Percentiles rank a stretch among this genome's conserved stretches.
phyloP scores from a whole-genome alignment of 768 basidiomycete species.

The Pholiota microspora region DNA sequence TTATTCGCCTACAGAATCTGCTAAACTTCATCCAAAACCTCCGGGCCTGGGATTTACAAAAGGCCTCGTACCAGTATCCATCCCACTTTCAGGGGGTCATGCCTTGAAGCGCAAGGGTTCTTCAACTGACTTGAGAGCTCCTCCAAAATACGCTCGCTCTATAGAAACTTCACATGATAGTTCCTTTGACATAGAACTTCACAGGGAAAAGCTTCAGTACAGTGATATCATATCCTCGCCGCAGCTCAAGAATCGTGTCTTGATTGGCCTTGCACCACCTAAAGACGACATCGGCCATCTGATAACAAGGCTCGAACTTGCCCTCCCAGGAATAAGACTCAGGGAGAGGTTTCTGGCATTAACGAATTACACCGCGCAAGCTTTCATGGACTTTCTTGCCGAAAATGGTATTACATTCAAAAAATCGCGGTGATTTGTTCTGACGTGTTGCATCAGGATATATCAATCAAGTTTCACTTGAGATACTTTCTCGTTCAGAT shows the following conservation, averaged over 20 bases:
- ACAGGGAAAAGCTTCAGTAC: conserved; percentile 31
- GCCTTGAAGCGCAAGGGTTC: conserved; percentile 27
- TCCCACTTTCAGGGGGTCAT: conserved; percentile 14
- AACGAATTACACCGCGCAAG: conserved; percentile 35
- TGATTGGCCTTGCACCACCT: not conserved
- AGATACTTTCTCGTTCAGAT: conserved; percentile 44
- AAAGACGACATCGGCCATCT: conserved; percentile 28
- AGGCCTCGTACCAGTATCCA: not conserved
- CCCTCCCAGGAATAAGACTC: conserved; percentile 49
- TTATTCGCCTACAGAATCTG: conserved; percentile 11
- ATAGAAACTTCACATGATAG: conserved; percentile 37
- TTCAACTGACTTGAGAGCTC: conserved; percentile 42
- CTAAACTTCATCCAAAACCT: not conserved
- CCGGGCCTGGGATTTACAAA: not conserved
- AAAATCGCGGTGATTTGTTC: not conserved
- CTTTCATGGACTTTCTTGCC: conserved; percentile 38
- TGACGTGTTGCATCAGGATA: conserved; percentile 32
- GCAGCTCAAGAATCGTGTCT: not conserved
- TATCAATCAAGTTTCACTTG: conserved; percentile 42
- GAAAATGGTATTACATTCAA: conserved; percentile 27
- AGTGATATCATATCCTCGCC: conserved; percentile 14
- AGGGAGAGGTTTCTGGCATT: conserved; percentile 36
- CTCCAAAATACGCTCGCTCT: conserved; percentile 45
- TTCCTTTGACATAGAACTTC: conserved; percentile 43
- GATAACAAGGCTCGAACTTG: conserved; percentile 35